Evolutionary conservation across 176 grass and related monocot genomes (phyloP).

Genomic region (Raddia distichophylla): DNA sequence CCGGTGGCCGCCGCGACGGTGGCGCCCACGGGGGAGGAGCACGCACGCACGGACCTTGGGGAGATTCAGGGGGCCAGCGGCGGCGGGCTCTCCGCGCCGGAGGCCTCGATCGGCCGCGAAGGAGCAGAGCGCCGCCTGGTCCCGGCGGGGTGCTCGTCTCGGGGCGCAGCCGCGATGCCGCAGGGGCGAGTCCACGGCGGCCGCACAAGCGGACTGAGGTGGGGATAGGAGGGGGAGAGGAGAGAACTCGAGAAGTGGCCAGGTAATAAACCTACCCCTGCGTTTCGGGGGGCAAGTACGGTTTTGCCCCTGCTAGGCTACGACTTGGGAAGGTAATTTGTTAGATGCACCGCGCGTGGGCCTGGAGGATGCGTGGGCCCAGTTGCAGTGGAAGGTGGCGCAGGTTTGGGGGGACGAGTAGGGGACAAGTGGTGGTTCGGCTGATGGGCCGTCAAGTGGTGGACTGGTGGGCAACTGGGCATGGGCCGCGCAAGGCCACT

Average conservation of each 20-base stretch:
- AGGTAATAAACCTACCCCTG: slow-evolving; percentile 39
- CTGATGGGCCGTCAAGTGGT: background rate
- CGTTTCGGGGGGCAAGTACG: slow-evolving; percentile 37
- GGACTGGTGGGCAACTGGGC: background rate
- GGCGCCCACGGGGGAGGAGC: background rate
- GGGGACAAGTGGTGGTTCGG: background rate
- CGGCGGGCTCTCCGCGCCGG: background rate
- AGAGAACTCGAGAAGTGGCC: slow-evolving; percentile 7
- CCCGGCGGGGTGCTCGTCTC: background rate
- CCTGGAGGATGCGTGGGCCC: background rate
- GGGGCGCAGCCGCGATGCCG: slow-evolving; percentile 35
- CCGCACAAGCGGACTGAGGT: slow-evolving; percentile 48
- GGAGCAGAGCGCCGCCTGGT: background rate
- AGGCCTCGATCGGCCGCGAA: slow-evolving; percentile 24
- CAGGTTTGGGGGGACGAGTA: background rate
- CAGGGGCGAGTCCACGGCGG: slow-evolving; percentile 35
- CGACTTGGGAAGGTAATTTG: background rate
- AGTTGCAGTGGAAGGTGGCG: too few relatives aligned
- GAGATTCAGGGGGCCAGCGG: background rate
- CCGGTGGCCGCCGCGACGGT: slow-evolving; percentile 10
- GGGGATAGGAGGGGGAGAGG: slow-evolving; percentile 30
- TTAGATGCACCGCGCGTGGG: background rate
- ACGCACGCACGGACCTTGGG: slow-evolving; percentile 36
- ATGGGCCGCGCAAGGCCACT: too few relatives aligned
- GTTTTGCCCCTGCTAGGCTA: slow-evolving; percentile 58